Evolutionary conservation across 1,139 yeast genomes (phyloP), one percentile per base, ranked within the genome.

Genomic region (Nakaseomyces nivariensis): DNA sequence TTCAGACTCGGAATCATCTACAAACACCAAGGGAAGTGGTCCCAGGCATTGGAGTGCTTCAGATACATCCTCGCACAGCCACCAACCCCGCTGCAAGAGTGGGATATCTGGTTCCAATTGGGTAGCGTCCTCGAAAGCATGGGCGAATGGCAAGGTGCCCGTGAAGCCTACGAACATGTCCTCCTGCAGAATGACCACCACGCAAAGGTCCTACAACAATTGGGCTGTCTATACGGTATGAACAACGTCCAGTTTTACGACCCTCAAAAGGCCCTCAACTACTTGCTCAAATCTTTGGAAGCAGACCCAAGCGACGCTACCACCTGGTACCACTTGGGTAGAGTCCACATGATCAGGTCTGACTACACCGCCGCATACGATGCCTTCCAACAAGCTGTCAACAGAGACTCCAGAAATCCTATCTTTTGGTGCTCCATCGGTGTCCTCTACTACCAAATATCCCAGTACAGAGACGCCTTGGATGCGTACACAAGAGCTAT

Each of bases 361-460:
- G 96, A 90, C 67, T 92, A 89, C 72, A 85, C 92, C 57, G 90
- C 94, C 48, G 97, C 98, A 3, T 92, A 92, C 68, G 97, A 92
- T 66, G 95, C 97, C 0, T 92, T 92, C 77, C 98, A 92, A 71
- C 97, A 90, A 67, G 98, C 98, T 6, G 98, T 92, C 50, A 92
- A 92, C 68, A 79, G 97, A 54, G 98, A 92, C 67, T 85, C 95
- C 33, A 78, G 97, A 64, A 92, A 92, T 67, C 97, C 98, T 51
- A 92, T 97, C 1, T 92, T 92, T 72, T 92, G 98, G 98, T 92
- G 98, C 68, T 88, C 96, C 32, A 92, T 92, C 64, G 98, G 98
- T 66, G 97, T 92, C 9, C 75, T 92, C 54, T 92, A 92, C 71
- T 92, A 90, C 68, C 97, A 92, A 69, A 90, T 92, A 54, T 82